Conservation (phyloP, 768 basidiomycete species). For the Pleurotus platypus region DNA sequence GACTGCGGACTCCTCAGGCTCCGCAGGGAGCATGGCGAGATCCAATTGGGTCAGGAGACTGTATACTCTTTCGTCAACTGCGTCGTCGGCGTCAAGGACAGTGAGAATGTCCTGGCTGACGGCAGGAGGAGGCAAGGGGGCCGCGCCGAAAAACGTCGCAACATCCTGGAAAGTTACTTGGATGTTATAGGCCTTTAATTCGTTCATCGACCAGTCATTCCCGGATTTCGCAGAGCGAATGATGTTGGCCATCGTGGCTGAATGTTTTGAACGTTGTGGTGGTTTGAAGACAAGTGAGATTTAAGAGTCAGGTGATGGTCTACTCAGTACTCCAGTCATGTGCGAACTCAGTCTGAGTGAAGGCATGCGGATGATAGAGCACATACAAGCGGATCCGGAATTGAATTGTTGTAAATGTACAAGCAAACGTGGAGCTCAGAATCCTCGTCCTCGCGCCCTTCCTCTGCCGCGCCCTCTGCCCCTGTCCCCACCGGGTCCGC, state of each 20-base stretch:
- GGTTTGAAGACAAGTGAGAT: too few species aligned
- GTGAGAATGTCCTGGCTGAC: slow-evolving; percentile 7
- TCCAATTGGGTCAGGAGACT: slow-evolving; percentile 20
- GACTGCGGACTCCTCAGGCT: slow-evolving; percentile 20
- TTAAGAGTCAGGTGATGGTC: too few species aligned
- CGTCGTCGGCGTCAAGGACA: not conserved
- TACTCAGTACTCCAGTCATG: too few species aligned
- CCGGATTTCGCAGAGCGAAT: slow-evolving; percentile 11
- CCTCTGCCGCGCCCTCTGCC: slow-evolving; percentile 51
- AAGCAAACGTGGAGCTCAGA: too few species aligned
- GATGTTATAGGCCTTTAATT: slow-evolving; percentile 22
- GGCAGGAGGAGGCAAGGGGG: slow-evolving; percentile 15
- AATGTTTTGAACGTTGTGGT: too few species aligned
- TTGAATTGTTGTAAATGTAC: too few species aligned
- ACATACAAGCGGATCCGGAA: too few species aligned
- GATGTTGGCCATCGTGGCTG: slow-evolving; percentile 4
- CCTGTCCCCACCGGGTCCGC: slow-evolving; percentile 48
- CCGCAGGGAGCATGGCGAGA: slow-evolving; percentile 16
- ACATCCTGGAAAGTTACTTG: slow-evolving; percentile 15
- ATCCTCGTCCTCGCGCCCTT: slow-evolving; percentile 40
- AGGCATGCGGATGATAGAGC: too few species aligned
- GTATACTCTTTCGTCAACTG: not conserved
- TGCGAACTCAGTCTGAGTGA: too few species aligned
- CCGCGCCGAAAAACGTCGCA: slow-evolving; percentile 20
- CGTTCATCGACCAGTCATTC: slow-evolving; percentile 13